These are phyloP conservation scores for Gigaspora rosea DNA, from an alignment of 192 early-diverging fungal species.

Conservation along the genomic window DNA sequence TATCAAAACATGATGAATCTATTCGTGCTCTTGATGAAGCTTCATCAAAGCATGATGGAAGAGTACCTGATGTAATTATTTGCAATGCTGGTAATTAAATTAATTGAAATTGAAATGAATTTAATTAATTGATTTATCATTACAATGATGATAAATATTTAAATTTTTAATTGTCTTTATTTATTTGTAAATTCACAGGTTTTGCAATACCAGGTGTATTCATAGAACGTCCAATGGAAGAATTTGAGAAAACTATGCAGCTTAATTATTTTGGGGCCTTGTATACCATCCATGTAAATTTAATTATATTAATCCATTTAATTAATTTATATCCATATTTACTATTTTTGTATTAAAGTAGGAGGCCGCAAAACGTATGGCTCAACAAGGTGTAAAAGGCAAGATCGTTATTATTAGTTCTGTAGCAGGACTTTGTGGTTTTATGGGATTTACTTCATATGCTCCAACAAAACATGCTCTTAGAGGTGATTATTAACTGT, in stretches of 20 bases:
- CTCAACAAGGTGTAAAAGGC: too few relatives aligned
- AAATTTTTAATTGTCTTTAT: too few relatives aligned
- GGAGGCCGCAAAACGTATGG: constrained; percentile 61
- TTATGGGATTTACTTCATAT: too few relatives aligned
- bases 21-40: constrained; percentile 63
- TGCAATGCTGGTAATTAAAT: constrained; percentile 62
- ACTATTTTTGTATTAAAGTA: too few relatives aligned
- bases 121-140: neutral
- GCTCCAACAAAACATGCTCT: too few relatives aligned
- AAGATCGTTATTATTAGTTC: too few relatives aligned
- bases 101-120: neutral
- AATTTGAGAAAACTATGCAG: too few relatives aligned
- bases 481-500: too few relatives aligned
- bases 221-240: constrained; percentile 58
- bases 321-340: neutral
- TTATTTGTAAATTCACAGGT: constrained; percentile 26
- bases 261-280: too few relatives aligned
- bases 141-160: neutral
- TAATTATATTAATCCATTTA: neutral
- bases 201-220: constrained; percentile 63
- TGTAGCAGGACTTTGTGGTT: too few relatives aligned
- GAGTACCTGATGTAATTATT: too few relatives aligned
- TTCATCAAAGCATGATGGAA: constrained; percentile 47
- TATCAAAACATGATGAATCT: constrained; percentile 53
- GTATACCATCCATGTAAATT: too few relatives aligned